Base-by-base conservation (phyloP, 352 stramenopile species). In the Globisporangium splendens region DNA sequence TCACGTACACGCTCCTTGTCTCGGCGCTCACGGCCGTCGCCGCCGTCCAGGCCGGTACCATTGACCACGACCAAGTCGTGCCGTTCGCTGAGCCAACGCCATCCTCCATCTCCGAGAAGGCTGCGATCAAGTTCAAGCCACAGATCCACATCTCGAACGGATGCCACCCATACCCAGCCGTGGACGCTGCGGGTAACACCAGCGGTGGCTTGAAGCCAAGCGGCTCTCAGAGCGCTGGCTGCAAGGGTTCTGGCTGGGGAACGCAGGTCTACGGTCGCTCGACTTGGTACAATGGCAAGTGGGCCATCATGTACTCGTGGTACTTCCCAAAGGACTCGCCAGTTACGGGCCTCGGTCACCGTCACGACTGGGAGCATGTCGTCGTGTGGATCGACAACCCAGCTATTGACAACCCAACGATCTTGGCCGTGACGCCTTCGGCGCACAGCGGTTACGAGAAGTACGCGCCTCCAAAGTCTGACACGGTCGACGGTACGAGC, bases 271-370 rank as follows among this genome's bases (percentile, higher is more conserved):
- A 66, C 39, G 55, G 61, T 20, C 65, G 61, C 14, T 60, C 61
- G 15, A 38, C 20, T 12, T 56, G 33, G 43, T 69, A 69, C 52
- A 61, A 71, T 17, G 56, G 51, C 35, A 43, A 38, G 13, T 68
- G 48, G 41, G 56, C 61, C 18, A 65, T 72, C 63, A 69, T 69
- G 65, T 71, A 73, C 62, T 63, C 61, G 18, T 74, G 68, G 68
- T 79, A 79, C 62, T 76, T 79, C 52, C 63, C 44, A 17, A 79
- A 75, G 57, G 67, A 79, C 60, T 65, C 65, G 33, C 68, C 68
- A 20, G 68, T 53, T 8, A 54, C 61, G 17, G 22, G 51, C 8
- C 42, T 79, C 11, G 72, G 68, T 12, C 68, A 80, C 51, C 71
- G 68, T 13, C 68, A 75, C 33, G 60, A 68, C 21, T 79, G 71